Evolutionary conservation across 495 filamentous ascomycete species (phyloP).

Genomic region (Cetradonia linearis): DNA sequence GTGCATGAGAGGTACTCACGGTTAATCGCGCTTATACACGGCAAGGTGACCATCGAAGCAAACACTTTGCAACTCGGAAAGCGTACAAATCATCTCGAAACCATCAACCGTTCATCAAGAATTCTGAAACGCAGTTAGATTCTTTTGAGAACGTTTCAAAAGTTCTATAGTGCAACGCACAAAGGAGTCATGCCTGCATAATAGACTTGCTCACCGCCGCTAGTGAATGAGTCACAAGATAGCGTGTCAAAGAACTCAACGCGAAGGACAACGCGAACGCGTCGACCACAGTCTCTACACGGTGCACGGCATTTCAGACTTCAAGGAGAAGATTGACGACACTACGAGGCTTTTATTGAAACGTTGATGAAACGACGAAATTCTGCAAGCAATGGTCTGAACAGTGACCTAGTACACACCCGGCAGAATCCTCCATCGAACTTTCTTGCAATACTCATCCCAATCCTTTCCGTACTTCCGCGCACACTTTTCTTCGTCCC

Average conservation of each 20-base stretch:
- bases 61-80: background rate
- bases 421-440: conserved; percentile 81
- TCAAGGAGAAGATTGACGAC: background rate
- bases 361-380: background rate
- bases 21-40: background rate
- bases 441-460: conserved; percentile 76
- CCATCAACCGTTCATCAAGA: background rate
- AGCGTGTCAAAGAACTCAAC: background rate
- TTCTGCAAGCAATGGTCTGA: background rate
- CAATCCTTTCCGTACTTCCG: conserved; percentile 91
- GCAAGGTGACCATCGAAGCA: background rate
- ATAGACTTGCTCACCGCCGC: background rate
- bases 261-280: background rate
- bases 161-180: conserved; percentile 5
- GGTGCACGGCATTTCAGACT: background rate
- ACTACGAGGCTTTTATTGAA: background rate
- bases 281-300: background rate
- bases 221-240: conserved; percentile 10
- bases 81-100: background rate
- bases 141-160: conserved; percentile 7
- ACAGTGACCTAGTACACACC: conserved; percentile 58
- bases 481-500: conserved; percentile 88
- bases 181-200: conserved; percentile 11
- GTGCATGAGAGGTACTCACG: background rate
- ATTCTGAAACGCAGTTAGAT: conserved; percentile 2